Base-by-base conservation (phyloP, 2,329 filamentous ascomycete species). In the Aspergillus awamori region DNA sequence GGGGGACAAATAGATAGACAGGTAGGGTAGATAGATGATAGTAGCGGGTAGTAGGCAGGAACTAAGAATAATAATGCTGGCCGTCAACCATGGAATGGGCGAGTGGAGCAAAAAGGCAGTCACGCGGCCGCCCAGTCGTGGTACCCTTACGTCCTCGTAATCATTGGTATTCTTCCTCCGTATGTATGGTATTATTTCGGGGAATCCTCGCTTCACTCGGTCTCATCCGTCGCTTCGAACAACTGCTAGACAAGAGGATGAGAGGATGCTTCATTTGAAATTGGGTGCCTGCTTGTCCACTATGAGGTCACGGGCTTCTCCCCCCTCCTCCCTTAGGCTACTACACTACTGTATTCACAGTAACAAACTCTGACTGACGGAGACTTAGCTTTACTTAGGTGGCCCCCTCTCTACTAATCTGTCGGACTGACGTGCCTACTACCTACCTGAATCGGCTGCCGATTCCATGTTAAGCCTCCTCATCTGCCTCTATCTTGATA, bases 121-220 rank as follows among this genome's bases (percentile, higher is more conserved):
- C 63, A 65, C 63, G 63, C 63, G 61, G 63, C 52, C 57, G 54
- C 49, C 36, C 54, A 45, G 58, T 63, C 43, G 26, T 28, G 53
- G 47, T 61, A 65, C 56, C 59, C 56, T 58, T 56, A 56, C 55
- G 38, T 61, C 24, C 15, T n/a, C 24, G 47, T 30, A 51, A 51
- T 51, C 30, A 53, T 47, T 57, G 47, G 53, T 53, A 30, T 47
- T 36, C 36, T 11, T 28, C 7, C 24, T 26, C 17, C 7, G 33
- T 20, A 43, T 28, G 47, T 53, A 45, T 53, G 20, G 56, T 59
- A 59, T 47, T 45, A 36, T 56, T 20, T 55, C 53, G 53, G 53
- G 53, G 45, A 45, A 45, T 56, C 53, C 53, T 56, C 53, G 53
- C 53, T 47, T 56, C 24, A 47, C 53, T 56, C 53, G 26, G 39